A percentile compares a stretch with the other conserved stretches of the same genome.
Conservation (phyloP, 2,329 filamentous ascomycete species). For the Trichophaea hybrida region DNA sequence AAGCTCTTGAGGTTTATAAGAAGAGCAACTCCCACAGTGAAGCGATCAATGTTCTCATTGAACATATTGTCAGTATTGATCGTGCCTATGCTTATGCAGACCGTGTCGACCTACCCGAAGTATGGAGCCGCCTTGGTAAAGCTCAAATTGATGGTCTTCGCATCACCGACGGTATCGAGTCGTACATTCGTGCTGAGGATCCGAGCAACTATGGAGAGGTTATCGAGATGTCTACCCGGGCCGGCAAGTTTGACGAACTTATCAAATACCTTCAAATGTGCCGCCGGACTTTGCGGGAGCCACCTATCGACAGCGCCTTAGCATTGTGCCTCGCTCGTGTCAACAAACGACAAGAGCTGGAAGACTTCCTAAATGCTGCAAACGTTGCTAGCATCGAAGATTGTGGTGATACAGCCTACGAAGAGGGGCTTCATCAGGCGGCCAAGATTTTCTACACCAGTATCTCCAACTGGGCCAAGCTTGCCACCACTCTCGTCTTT, state of each 20-base stretch:
- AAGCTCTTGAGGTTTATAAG: slow-evolving; percentile 97
- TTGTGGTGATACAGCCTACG: slow-evolving; percentile 95
- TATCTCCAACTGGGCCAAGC: slow-evolving; percentile 99
- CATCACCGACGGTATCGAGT: slow-evolving; percentile 82
- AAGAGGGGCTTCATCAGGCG: slow-evolving; percentile 84
- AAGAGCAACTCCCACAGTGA: slow-evolving; percentile 82
- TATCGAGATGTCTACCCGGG: slow-evolving; percentile 86
- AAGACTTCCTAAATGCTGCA: slow-evolving; percentile 84
- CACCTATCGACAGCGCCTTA: slow-evolving; percentile 80
- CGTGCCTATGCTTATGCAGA: slow-evolving; percentile 92
- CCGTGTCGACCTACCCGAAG: slow-evolving; percentile 80
- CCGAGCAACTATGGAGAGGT: slow-evolving; percentile 89
- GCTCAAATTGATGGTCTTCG: slow-evolving; percentile 92
- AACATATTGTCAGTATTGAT: slow-evolving; percentile 95
- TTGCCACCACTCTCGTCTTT: slow-evolving; percentile 94
- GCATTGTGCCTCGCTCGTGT: slow-evolving; percentile 89
- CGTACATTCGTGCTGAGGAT: slow-evolving; percentile 90
- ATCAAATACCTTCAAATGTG: slow-evolving; percentile 96
- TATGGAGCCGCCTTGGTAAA: slow-evolving; percentile 98
- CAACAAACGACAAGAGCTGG: slow-evolving; percentile 79
- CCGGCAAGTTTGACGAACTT: slow-evolving; percentile 93
- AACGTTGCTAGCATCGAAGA: slow-evolving; percentile 95
- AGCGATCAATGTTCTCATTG: slow-evolving; percentile 82
- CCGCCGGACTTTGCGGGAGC: slow-evolving; percentile 87
- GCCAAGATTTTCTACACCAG: slow-evolving; percentile 98